Conservation (phyloP, 2,329 filamentous ascomycete species). For the Lachnellula cervina region DNA sequence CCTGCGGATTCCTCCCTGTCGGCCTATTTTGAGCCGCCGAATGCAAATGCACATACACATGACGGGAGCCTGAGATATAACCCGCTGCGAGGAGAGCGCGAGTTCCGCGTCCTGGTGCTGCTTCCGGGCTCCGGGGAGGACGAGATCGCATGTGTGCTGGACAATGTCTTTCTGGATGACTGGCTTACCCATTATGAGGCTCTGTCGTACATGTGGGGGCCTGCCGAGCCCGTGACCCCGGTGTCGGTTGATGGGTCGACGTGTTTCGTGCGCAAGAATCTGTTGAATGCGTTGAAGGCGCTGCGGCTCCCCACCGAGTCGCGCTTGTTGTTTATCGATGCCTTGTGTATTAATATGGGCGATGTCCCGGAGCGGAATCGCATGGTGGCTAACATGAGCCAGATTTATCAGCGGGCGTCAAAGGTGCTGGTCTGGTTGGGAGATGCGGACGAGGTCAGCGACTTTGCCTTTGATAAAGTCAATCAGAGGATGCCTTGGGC, state of each 20-base stretch:
- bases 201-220: neutral
- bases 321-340: neutral
- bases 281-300: neutral
- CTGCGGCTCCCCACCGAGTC: neutral
- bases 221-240: neutral
- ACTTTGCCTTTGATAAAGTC: neutral
- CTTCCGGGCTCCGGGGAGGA: neutral
- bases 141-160: neutral
- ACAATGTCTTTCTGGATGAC: neutral
- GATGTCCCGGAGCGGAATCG: neutral
- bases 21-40: neutral
- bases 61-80: neutral
- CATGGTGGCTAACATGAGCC: neutral
- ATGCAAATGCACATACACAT: neutral
- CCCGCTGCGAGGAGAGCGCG: neutral
- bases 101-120: neutral
- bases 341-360: neutral
- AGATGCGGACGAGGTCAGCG: neutral
- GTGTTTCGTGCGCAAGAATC: neutral
- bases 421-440: neutral
- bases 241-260: neutral
- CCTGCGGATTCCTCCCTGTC: neutral
- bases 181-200: neutral
- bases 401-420: neutral
- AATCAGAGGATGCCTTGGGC: neutral